A percentile compares a stretch with the other conserved stretches of the same genome.
Evolutionary conservation across 2,329 filamentous ascomycete species (phyloP).

Genomic region (Dothistroma pini): DNA sequence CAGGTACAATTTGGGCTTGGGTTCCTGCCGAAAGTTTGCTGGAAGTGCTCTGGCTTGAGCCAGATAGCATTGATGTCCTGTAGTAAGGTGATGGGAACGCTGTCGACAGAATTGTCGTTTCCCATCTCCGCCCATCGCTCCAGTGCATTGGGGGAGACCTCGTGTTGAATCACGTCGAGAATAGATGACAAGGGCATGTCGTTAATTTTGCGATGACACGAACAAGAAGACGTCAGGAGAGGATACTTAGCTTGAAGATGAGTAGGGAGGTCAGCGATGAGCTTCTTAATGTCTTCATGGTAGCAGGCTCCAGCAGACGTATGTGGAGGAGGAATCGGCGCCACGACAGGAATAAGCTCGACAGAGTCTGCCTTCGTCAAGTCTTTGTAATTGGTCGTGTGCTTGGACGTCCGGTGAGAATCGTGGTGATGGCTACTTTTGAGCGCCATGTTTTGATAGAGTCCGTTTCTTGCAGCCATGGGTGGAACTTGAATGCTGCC

Average conservation of each 20-base stretch:
- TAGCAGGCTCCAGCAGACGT: conserved; percentile 7
- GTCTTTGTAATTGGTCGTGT: conserved; percentile 18
- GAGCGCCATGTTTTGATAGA: neutral
- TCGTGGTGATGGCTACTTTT: conserved; percentile 8
- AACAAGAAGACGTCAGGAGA: neutral
- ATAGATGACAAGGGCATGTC: conserved; percentile 22
- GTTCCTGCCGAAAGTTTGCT: conserved; percentile 1
- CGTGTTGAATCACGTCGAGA: conserved; percentile 17
- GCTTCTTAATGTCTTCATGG: conserved; percentile 11
- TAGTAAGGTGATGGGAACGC: conserved; percentile 12
- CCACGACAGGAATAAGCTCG: conserved; percentile 21
- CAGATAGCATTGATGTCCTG: conserved; percentile 18
- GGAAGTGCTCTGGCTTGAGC: conserved; percentile 11
- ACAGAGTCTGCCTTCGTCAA: conserved; percentile 20
- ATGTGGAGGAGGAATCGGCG: conserved; percentile 4
- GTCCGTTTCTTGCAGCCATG: neutral
- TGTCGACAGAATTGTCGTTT: neutral
- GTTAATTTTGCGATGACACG: conserved; percentile 17
- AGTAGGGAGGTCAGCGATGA: conserved; percentile 22
- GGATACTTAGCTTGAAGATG: conserved; percentile 21
- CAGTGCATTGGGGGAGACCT: conserved; percentile 10
- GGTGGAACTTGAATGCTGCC: neutral
- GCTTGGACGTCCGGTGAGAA: neutral
- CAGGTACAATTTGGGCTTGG: conserved; percentile 2
- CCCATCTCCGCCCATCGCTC: conserved; percentile 10